Evolutionary conservation across 345 rosid genomes (phyloP).

Genomic region (Boechera stricta): DNA sequence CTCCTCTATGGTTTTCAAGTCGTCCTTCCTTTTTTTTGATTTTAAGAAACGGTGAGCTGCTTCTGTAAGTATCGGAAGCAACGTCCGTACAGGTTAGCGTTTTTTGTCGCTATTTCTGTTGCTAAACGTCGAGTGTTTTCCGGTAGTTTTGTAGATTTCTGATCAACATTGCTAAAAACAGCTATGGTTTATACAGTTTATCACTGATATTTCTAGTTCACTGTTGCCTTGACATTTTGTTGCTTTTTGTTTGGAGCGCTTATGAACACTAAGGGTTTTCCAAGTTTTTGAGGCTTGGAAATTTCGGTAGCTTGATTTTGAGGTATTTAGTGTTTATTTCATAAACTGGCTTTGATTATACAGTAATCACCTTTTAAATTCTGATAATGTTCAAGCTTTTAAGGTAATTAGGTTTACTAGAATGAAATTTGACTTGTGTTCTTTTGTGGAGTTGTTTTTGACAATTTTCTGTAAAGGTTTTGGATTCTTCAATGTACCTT

Average conservation of each 20-base stretch:
- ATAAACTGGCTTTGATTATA: not conserved
- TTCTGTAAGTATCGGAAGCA: not conserved
- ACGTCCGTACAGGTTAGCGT: conserved; percentile 1
- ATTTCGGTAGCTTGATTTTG: conserved; percentile 6
- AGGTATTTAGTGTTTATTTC: not conserved
- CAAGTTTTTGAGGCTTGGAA: not conserved
- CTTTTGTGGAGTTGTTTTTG: conserved; percentile 3
- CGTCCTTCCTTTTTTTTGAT: not conserved
- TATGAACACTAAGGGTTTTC: not conserved
- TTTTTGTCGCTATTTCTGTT: not conserved
- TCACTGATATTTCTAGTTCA: not conserved
- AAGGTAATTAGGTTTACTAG: conserved; percentile 5
- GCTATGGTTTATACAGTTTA: not conserved
- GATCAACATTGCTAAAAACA: not conserved
- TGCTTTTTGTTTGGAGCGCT: not conserved
- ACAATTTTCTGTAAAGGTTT: not conserved
- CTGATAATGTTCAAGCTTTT: not conserved
- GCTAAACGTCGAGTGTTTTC: conserved; percentile 8
- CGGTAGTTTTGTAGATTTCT: not conserved
- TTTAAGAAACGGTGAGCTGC: conserved; percentile 1
- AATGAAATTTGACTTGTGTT: not conserved
- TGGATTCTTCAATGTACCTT: not conserved
- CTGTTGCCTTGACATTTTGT: conserved; percentile 4
- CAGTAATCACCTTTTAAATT: not conserved
- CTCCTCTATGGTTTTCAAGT: not conserved